Evolutionary conservation across 257 asterid genomes (phyloP), one percentile per base, ranked within the genome.

Genomic region (Verbascum thapsus): DNA sequence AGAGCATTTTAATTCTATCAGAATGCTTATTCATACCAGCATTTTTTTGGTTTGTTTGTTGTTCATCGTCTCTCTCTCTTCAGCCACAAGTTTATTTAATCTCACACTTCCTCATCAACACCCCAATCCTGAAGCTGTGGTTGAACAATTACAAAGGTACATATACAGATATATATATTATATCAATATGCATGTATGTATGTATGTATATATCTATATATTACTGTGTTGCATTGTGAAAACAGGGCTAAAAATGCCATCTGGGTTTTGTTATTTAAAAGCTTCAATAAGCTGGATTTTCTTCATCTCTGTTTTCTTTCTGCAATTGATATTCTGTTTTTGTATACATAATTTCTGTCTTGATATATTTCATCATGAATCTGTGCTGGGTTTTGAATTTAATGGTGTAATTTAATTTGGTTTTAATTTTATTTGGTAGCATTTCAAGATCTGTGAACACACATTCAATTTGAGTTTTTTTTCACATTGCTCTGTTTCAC

Each of bases 51-150:
- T 80, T 42, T 69, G 61, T 74, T 23, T 88, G 81, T 78, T 72
- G 62, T 74, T 80, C 58, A 39, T 53, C 26, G 75, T 72, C 63
- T 53, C 73, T 52, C 23, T 88, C 53, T 40, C 44, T 69, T 45
- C 77, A 7, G 68, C 82, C n/a, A 20, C 79, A 43, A 65, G 0
- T 26, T 59, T 40, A 32, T 55, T 42, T 17, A 88, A 91, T 68
- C 90, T 91, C 70, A 72, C 90, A 26, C 88, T 91, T 49, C 84
- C 90, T 23, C 85, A 84, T 77, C 98, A 91, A 58, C 96, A 91
- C 76, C 95, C 98, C n/a, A 23, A 80, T 80, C 98, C 98, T 72
- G 98, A 91, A 55, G 83, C 72, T 65, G 95, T 88, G 54, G 96
- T 59, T 72, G 85, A 74, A 32, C 79, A 91, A 55, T 78, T 91